Percentiles rank a stretch among this genome's conserved stretches.
These are phyloP conservation scores for Saxispiralis lemnorum DNA, from an alignment of 495 filamentous ascomycete species.

Conservation along the genomic window DNA sequence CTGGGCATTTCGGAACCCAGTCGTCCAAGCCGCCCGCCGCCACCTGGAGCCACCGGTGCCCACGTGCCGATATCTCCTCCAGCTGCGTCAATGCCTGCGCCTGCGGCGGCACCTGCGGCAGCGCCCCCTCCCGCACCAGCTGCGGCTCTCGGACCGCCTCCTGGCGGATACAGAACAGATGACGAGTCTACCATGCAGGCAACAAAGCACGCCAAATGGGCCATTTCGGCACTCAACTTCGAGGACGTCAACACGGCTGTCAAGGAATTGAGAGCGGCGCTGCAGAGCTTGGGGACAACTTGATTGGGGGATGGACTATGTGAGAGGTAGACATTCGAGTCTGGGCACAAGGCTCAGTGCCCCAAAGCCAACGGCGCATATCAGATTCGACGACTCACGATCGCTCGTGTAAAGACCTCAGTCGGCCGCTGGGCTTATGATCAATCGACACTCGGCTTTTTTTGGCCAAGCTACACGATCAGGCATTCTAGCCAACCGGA, in stretches of 20 bases:
- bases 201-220: constrained; percentile 94
- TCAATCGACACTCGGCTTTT: too few species aligned
- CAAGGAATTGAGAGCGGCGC: constrained; percentile 59
- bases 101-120: constrained; percentile 11
- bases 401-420: too few species aligned
- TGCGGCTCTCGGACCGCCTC: constrained; percentile 1
- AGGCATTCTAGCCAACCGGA: too few species aligned
- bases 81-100: constrained; percentile 8
- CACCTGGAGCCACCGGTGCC: background rate
- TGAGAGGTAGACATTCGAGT: too few species aligned
- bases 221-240: constrained; percentile 89
- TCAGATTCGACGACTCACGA: too few species aligned
- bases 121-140: background rate
- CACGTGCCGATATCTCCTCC: constrained; percentile 16
- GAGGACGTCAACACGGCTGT: constrained; percentile 88
- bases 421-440: too few species aligned
- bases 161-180: constrained; percentile 32
- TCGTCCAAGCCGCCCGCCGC: background rate
- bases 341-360: too few species aligned
- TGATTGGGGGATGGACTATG: constrained; percentile 15
- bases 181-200: constrained; percentile 60
- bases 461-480: too few species aligned
- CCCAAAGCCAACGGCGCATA: too few species aligned
- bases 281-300: constrained; percentile 44
- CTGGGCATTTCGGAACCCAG: constrained; percentile 4